These are phyloP conservation scores for Pseudozyma flocculosa DNA, from an alignment of 1,284 basidiomycete genomes.

Conservation along the genomic window DNA sequence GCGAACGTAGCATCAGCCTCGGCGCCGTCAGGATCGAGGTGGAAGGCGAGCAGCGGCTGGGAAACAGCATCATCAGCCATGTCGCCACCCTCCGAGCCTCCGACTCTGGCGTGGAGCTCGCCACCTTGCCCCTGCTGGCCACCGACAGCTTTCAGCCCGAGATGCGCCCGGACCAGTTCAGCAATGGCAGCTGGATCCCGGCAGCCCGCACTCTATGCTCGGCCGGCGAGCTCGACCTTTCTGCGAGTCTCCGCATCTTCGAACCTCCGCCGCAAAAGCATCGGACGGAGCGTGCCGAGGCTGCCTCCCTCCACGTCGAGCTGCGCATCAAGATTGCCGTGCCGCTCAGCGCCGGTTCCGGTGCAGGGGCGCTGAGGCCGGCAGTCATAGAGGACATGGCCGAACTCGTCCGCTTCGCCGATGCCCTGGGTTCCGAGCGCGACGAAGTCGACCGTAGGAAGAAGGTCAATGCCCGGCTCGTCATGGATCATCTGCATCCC, in stretches of 20 bases:
- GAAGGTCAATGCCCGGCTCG: conserved; percentile 24
- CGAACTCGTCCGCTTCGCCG: conserved; percentile 20
- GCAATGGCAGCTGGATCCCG: conserved; percentile 20
- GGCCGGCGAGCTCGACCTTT: neutral
- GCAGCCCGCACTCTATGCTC: too few relatives aligned
- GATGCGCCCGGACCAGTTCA: conserved; percentile 8
- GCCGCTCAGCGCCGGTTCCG: conserved; percentile 5
- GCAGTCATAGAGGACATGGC: conserved; percentile 24
- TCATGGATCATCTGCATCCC: conserved; percentile 31
- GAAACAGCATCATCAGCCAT: conserved; percentile 10
- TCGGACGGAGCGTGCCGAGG: conserved; percentile 8
- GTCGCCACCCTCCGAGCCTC: conserved; percentile 4
- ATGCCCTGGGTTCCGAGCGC: neutral
- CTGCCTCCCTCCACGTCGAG: conserved; percentile 22
- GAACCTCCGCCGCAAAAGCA: conserved; percentile 7
- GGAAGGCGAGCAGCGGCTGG: neutral
- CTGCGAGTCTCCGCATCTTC: conserved; percentile 2
- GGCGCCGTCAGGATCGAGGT: neutral
- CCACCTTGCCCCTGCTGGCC: conserved; percentile 10
- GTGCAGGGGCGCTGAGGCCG: conserved; percentile 4
- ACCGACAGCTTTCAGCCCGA: neutral
- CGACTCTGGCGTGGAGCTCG: conserved; percentile 1
- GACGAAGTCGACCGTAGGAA: neutral
- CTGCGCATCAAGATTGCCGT: conserved; percentile 10
- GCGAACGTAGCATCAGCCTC: neutral